A percentile compares a stretch with the other conserved stretches of the same genome.
These are phyloP conservation scores for Chaetoceros tenuissimus DNA, from an alignment of 108 stramenopile genomes.

Conservation along the genomic window DNA sequence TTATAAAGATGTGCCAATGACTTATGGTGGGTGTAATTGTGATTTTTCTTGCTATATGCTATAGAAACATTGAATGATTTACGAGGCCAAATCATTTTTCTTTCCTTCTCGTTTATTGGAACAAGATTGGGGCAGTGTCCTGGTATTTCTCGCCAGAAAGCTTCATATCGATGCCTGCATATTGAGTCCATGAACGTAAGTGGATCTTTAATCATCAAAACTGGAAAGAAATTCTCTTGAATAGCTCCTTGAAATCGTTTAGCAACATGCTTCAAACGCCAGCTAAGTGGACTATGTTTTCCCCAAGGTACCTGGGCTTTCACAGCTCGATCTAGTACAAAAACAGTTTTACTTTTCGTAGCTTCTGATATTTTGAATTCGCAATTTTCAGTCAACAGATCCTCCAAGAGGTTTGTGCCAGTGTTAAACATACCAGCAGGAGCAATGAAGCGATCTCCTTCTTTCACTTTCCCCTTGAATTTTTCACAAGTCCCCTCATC, in stretches of 20 bases:
- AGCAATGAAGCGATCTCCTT: constrained; percentile 16
- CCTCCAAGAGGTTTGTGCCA: constrained; percentile 69
- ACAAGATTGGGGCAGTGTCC: constrained; percentile 67
- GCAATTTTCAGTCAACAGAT: constrained; percentile 58
- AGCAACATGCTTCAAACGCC: constrained; percentile 29
- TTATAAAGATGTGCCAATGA: constrained; percentile 62
- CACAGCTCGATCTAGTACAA: constrained; percentile 23
- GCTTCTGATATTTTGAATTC: no score
- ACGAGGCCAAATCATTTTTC: background rate
- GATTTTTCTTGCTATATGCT: constrained; percentile 19
- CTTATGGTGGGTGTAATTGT: constrained; percentile 9
- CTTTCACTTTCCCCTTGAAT: constrained; percentile 18
- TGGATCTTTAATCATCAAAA: constrained; percentile 81
- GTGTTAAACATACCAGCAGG: constrained; percentile 70
- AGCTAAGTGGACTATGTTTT: constrained; percentile 67
- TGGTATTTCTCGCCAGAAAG: constrained; percentile 37
- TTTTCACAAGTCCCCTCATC: constrained; percentile 32
- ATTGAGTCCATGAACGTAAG: constrained; percentile 79
- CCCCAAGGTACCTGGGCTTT: constrained; percentile 78
- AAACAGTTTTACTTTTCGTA: constrained; percentile 29
- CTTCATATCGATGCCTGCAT: constrained; percentile 64
- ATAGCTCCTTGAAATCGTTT: constrained; percentile 5
- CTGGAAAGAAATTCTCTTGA: constrained; percentile 39
- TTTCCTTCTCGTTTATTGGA: constrained; percentile 30
- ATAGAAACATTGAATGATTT: constrained; percentile 13